A percentile compares a stretch with the other conserved stretches of the same genome.
Conservation (phyloP, 441 rosid species). For the Pelargonium australe region DNA sequence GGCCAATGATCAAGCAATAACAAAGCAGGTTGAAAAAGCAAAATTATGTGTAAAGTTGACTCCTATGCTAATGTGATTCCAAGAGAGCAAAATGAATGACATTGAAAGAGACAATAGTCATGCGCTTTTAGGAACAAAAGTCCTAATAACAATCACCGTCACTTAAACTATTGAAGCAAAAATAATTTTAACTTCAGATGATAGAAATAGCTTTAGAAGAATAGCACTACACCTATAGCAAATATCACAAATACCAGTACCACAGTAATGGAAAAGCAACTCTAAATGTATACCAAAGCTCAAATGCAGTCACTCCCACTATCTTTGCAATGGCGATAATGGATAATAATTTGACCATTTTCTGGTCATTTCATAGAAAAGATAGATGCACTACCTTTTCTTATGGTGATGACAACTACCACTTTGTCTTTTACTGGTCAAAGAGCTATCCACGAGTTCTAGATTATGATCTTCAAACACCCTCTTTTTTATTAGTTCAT, state of each 20-base stretch:
- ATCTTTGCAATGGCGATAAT: neutral
- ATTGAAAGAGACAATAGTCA: neutral
- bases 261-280: neutral
- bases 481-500: neutral
- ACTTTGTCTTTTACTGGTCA: constrained; percentile 1
- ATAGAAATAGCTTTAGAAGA: neutral
- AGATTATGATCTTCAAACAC: neutral
- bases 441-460: neutral
- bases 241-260: neutral
- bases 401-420: neutral
- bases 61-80: neutral
- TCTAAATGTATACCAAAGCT: neutral
- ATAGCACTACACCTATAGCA: neutral
- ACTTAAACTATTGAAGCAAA: neutral
- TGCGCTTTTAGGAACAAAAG: neutral
- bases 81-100: neutral
- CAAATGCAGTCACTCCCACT: neutral
- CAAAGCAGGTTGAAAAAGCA: no score
- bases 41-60: neutral
- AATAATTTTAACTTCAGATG: neutral
- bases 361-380: neutral
- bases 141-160: neutral
- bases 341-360: neutral
- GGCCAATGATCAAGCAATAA: no score
- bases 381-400: neutral